Percentiles rank a stretch among this genome's conserved stretches.
Evolutionary conservation across 805 yeast species (phyloP).

Genomic region (Yarrowia alimentaria): DNA sequence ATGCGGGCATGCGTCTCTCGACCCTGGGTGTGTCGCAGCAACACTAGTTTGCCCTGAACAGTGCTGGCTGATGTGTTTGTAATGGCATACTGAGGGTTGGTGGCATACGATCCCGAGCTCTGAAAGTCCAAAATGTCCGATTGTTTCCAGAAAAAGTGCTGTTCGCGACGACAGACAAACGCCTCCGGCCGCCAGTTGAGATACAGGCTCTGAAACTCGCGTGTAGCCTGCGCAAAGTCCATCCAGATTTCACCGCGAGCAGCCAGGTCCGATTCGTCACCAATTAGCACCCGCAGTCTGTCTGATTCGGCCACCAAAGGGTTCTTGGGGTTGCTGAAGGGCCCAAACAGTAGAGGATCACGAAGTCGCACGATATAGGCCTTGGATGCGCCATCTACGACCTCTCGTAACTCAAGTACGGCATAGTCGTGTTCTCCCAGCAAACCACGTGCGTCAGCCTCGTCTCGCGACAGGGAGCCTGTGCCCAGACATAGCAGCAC

Average conservation of each 20-base stretch:
- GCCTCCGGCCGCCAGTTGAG: slow-evolving; percentile 60
- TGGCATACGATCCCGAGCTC: slow-evolving; percentile 33
- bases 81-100: slow-evolving; percentile 44
- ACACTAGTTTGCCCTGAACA: slow-evolving; percentile 10
- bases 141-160: slow-evolving; percentile 40
- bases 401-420: slow-evolving; percentile 44
- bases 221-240: slow-evolving; percentile 39
- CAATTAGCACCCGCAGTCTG: not conserved
- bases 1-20: slow-evolving; percentile 2
- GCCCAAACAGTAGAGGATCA: slow-evolving; percentile 21
- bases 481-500: slow-evolving; percentile 69
- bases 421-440: slow-evolving; percentile 71
- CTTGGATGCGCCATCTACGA: slow-evolving; percentile 28
- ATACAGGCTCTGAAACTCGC: slow-evolving; percentile 53
- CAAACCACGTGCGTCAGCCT: slow-evolving; percentile 42
- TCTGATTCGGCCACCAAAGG: slow-evolving; percentile 7
- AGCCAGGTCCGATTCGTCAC: slow-evolving; percentile 20
- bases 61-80: slow-evolving; percentile 31
- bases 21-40: slow-evolving; percentile 28
- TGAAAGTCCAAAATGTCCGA: slow-evolving; percentile 30
- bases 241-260: slow-evolving; percentile 33
- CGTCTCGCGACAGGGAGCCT: slow-evolving; percentile 44
- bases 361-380: slow-evolving; percentile 1
- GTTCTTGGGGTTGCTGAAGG: slow-evolving; percentile 23
- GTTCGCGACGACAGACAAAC: slow-evolving; percentile 33